A percentile compares a stretch with the other conserved stretches of the same genome.
phyloP scores from a whole-genome alignment of 352 stramenopile genomes.

The Plasmopara muralis region DNA sequence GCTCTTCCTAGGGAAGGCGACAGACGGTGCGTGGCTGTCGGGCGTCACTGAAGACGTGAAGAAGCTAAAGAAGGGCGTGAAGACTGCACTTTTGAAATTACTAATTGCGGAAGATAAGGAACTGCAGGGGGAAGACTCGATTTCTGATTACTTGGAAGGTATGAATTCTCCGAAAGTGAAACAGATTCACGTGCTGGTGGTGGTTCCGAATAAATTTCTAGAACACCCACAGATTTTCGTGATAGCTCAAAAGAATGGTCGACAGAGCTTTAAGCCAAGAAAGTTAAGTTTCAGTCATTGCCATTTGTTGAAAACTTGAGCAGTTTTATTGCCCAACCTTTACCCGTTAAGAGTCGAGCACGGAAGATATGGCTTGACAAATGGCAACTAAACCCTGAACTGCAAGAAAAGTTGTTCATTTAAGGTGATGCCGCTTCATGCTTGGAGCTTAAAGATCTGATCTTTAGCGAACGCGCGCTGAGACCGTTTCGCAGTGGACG shows the following conservation, averaged over 20 bases:
- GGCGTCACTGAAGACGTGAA: slow-evolving; percentile 1
- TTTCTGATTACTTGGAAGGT: not conserved
- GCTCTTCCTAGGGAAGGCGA: too few relatives aligned
- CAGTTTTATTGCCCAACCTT: not conserved
- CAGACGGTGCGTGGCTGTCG: not conserved
- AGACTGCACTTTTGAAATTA: not conserved
- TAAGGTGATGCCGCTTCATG: not conserved
- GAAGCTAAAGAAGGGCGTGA: slow-evolving; percentile 2
- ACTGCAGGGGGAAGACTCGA: not conserved
- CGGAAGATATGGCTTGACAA: not conserved
- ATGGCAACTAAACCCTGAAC: not conserved
- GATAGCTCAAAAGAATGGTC: not conserved
- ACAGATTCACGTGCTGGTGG: not conserved
- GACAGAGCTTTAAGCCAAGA: not conserved
- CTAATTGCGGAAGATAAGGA: not conserved
- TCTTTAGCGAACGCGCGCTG: not conserved
- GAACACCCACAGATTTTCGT: too few relatives aligned
- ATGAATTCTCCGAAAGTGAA: not conserved
- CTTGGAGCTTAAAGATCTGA: not conserved
- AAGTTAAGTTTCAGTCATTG: not conserved
- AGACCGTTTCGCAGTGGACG: not conserved
- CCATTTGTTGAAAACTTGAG: not conserved
- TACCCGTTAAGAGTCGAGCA: not conserved
- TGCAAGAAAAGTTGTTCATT: not conserved
- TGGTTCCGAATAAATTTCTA: not conserved